Conservation (phyloP, 2,329 filamentous ascomycete species). For the Hypoxylon sp. region DNA sequence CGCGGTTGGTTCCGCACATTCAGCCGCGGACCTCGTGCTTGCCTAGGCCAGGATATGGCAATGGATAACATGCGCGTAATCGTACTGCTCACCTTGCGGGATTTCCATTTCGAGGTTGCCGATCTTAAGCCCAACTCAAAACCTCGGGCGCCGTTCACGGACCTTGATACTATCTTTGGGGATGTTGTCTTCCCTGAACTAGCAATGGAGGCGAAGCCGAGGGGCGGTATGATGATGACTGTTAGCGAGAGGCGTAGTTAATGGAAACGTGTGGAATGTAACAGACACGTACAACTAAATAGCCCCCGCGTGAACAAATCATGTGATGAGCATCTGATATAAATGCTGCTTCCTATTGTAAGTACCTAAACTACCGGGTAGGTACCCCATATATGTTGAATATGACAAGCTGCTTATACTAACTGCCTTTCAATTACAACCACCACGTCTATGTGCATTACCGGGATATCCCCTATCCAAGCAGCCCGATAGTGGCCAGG, state of each 20-base stretch:
- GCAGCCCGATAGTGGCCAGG: background rate
- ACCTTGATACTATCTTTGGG: constrained; percentile 18
- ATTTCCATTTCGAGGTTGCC: constrained; percentile 43
- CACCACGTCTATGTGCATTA: constrained; percentile 7
- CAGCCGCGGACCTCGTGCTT: constrained; percentile 52
- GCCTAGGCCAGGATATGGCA: constrained; percentile 53
- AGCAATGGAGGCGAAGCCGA: constrained; percentile 15
- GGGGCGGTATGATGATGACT: constrained; percentile 24
- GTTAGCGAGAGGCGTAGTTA: constrained; percentile 9
- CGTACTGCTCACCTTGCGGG: constrained; percentile 46
- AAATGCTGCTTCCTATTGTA: background rate
- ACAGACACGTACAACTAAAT: background rate
- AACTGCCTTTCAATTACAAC: background rate
- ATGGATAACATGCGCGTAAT: constrained; percentile 48
- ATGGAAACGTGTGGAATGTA: background rate
- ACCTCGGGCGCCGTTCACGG: constrained; percentile 6
- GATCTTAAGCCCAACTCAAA: constrained; percentile 11
- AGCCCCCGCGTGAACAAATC: background rate
- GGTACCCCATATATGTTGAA: background rate
- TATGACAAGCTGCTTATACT: background rate
- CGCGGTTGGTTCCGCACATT: constrained; percentile 52
- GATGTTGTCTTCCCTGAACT: constrained; percentile 14
- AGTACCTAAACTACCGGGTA: too few relatives aligned
- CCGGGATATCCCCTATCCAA: background rate
- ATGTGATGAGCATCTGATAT: background rate